phyloP scores from a whole-genome alignment of 2,329 filamentous ascomycete species.

The Xylaria sp. region DNA sequence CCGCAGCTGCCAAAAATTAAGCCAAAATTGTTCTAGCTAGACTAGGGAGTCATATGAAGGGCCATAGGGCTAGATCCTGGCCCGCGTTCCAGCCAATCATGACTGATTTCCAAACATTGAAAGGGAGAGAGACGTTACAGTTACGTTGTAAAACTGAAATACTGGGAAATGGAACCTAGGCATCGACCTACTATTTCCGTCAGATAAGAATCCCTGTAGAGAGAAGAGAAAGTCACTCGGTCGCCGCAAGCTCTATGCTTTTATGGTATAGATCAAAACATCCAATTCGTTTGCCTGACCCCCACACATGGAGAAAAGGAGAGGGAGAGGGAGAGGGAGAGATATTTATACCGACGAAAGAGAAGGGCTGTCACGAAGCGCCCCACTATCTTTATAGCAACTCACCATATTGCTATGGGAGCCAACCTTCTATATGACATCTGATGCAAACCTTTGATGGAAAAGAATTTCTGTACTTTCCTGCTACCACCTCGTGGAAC shows the following conservation, averaged over 20 bases:
- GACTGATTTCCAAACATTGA: conserved; percentile 15
- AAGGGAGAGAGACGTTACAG: conserved; percentile 8
- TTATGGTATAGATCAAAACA: conserved; percentile 17
- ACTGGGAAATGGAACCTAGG: not conserved
- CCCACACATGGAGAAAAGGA: not conserved
- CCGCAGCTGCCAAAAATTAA: conserved; percentile 5
- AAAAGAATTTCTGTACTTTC: not conserved
- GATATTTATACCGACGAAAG: conserved; percentile 12
- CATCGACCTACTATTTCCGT: conserved; percentile 12
- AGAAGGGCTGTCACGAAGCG: conserved; percentile 4
- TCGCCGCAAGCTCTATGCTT: conserved; percentile 20
- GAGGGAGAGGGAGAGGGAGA: not conserved
- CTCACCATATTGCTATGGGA: not conserved
- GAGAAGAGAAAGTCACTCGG: conserved; percentile 4
- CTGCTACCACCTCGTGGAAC: conserved; percentile 16
- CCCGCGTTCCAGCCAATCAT: conserved; percentile 28
- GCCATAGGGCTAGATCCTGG: conserved; percentile 11
- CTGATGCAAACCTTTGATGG: conserved; percentile 6
- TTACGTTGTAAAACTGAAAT: conserved; percentile 13
- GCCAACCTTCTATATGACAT: conserved; percentile 2
- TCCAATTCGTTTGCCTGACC: not conserved
- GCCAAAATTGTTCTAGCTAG: conserved; percentile 2
- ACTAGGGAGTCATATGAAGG: conserved; percentile 8
- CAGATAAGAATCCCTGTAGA: conserved; percentile 8
- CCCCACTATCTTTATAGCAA: conserved; percentile 2